Evolutionary conservation across 176 grass and related monocot genomes (phyloP).

Genomic region (Aegilops tauschii): DNA sequence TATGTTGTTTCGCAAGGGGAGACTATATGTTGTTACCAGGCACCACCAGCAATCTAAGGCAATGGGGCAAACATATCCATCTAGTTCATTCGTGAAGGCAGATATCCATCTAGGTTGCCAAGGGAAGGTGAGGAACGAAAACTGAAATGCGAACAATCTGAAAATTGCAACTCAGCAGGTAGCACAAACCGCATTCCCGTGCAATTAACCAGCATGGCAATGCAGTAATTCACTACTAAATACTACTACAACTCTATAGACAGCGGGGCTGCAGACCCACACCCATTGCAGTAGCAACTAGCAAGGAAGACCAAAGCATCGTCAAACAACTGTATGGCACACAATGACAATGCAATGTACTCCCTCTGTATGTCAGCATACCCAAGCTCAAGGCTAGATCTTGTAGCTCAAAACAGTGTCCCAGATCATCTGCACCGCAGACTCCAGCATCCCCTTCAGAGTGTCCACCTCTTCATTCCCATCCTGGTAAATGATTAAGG

Average conservation of each 20-base stretch:
- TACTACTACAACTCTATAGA: not conserved
- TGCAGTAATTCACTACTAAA: no score
- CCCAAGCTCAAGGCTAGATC: not conserved
- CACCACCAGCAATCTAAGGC: not conserved
- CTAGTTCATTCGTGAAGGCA: no score
- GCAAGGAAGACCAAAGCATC: not conserved
- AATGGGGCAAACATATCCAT: not conserved
- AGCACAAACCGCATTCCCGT: not conserved
- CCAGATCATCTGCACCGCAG: conserved; percentile 26
- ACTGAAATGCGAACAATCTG: not conserved
- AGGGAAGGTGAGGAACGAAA: not conserved
- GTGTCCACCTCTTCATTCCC: not conserved
- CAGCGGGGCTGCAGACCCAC: not conserved
- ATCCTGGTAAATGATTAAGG: conserved; percentile 2
- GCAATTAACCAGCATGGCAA: no score
- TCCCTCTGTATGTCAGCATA: not conserved
- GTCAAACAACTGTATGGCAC: not conserved
- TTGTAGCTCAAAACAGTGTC: conserved; percentile 27
- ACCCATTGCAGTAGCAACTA: not conserved
- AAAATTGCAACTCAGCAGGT: not conserved
- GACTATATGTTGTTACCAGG: not conserved
- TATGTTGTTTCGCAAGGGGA: no score
- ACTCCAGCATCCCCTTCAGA: conserved; percentile 39
- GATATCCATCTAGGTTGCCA: not conserved
- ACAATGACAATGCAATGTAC: not conserved